These are phyloP conservation scores for Parasitella parasitica DNA, from an alignment of 371 early-diverging fungal species.

Conservation along the genomic window DNA sequence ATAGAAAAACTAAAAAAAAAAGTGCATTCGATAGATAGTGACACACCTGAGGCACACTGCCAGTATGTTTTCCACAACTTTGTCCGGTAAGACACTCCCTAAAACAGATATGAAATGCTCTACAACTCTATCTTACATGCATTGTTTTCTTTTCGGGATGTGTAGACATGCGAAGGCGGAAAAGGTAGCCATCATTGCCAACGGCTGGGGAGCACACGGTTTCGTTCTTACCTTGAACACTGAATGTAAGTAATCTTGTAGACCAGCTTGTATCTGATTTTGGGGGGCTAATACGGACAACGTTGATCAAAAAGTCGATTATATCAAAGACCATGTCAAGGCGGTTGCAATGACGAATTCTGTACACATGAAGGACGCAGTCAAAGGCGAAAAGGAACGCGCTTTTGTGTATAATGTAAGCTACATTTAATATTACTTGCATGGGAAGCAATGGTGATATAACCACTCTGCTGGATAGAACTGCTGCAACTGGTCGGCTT, in stretches of 20 bases:
- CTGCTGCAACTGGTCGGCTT: constrained; percentile 32
- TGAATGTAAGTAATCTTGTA: constrained; percentile 21
- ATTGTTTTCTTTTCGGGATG: not conserved
- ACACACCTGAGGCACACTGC: constrained; percentile 40
- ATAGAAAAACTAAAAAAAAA: not conserved
- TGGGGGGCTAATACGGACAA: too few species aligned
- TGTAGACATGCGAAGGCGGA: constrained; percentile 28
- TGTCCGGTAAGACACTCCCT: constrained; percentile 26
- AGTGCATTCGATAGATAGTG: constrained; percentile 24
- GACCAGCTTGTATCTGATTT: too few species aligned
- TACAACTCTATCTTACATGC: not conserved
- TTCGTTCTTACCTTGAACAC: constrained; percentile 36
- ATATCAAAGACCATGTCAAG: constrained; percentile 28
- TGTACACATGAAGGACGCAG: constrained; percentile 30
- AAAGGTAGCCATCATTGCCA: constrained; percentile 31
- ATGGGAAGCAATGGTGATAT: too few species aligned
- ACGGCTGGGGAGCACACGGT: constrained; percentile 43
- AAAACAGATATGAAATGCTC: not conserved
- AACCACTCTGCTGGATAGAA: constrained; percentile 15
- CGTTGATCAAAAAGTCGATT: too few species aligned
- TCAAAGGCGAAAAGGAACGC: constrained; percentile 29
- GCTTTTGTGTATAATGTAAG: constrained; percentile 39
- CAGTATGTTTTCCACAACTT: constrained; percentile 41
- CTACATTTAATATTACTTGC: constrained; percentile 1
- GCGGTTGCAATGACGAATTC: constrained; percentile 37